These are phyloP conservation scores for Aspergillus sclerotialis DNA, from an alignment of 2,329 filamentous ascomycete genomes.

Conservation along the genomic window DNA sequence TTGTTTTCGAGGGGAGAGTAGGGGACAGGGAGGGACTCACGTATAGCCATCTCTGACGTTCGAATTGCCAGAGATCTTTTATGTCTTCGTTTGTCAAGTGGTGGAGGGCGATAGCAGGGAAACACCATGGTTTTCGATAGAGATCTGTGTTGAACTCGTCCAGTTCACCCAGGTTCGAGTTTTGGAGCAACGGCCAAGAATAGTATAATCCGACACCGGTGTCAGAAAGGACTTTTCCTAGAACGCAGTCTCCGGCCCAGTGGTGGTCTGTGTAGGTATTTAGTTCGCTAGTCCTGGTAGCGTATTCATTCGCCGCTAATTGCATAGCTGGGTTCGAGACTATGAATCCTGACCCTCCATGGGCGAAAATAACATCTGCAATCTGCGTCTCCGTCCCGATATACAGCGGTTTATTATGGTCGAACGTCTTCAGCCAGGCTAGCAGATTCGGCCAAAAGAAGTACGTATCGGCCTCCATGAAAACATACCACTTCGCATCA, in stretches of 20 bases:
- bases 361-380: slow-evolving; percentile 44
- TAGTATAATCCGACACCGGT: slow-evolving; percentile 39
- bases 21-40: slow-evolving; percentile 37
- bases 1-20: not conserved
- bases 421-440: slow-evolving; percentile 46
- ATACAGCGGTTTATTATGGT: slow-evolving; percentile 44
- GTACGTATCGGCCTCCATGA: slow-evolving; percentile 55
- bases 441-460: slow-evolving; percentile 48
- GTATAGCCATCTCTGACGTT: slow-evolving; percentile 52
- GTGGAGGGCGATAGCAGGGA: slow-evolving; percentile 44
- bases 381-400: slow-evolving; percentile 50
- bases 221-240: slow-evolving; percentile 42
- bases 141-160: slow-evolving; percentile 35
- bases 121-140: slow-evolving; percentile 44
- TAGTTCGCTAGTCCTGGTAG: slow-evolving; percentile 34
- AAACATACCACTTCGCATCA: slow-evolving; percentile 52
- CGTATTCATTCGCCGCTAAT: slow-evolving; percentile 37
- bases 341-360: slow-evolving; percentile 49
- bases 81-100: slow-evolving; percentile 40
- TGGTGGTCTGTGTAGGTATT: slow-evolving; percentile 41
- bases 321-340: slow-evolving; percentile 46
- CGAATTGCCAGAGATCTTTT: slow-evolving; percentile 39
- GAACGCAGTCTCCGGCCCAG: slow-evolving; percentile 46
- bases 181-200: slow-evolving; percentile 43
- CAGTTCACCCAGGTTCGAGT: slow-evolving; percentile 37